Evolutionary conservation across 345 rosid genomes (phyloP).

Genomic region (Linum trigynum): DNA sequence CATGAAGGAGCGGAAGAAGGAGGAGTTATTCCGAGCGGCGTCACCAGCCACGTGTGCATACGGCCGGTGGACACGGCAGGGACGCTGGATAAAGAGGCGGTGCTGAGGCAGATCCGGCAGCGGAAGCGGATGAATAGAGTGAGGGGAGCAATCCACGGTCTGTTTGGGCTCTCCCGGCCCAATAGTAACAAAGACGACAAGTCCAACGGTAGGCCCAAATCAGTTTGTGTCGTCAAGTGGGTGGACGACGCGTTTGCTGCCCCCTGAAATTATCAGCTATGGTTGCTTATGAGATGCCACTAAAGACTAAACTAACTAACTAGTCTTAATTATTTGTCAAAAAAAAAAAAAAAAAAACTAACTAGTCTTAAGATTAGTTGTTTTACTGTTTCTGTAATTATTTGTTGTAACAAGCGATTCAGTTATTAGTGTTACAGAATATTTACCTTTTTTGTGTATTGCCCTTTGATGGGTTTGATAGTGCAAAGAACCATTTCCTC

Average conservation of each 20-base stretch:
- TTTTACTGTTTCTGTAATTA: too few relatives aligned
- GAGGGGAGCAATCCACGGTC: slow-evolving; percentile 18
- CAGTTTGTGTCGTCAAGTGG: slow-evolving; percentile 20
- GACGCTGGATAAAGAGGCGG: slow-evolving; percentile 29
- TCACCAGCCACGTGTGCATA: slow-evolving; percentile 25
- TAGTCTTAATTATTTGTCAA: too few relatives aligned
- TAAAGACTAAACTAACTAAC: too few relatives aligned
- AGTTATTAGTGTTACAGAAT: too few relatives aligned
- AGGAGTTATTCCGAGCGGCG: slow-evolving; percentile 3
- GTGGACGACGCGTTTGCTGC: slow-evolving; percentile 49
- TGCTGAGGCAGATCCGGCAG: slow-evolving; percentile 38
- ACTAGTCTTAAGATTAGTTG: too few relatives aligned
- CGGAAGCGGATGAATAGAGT: slow-evolving; percentile 33
- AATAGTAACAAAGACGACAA: background rate
- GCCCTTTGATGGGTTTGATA: too few relatives aligned
- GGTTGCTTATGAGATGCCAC: too few relatives aligned
- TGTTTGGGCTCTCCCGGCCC: slow-evolving; percentile 15
- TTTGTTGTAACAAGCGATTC: too few relatives aligned
- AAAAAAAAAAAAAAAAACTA: too few relatives aligned
- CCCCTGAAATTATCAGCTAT: slow-evolving; percentile 13
- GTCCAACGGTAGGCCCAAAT: background rate
- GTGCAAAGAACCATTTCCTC: too few relatives aligned
- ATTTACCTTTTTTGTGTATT: too few relatives aligned
- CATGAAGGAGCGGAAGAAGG: slow-evolving; percentile 11
- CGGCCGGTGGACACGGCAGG: slow-evolving; percentile 20